A percentile compares a stretch with the other conserved stretches of the same genome.
phyloP scores from a whole-genome alignment of 1,139 yeast species.

The Kodamaea arcana region DNA sequence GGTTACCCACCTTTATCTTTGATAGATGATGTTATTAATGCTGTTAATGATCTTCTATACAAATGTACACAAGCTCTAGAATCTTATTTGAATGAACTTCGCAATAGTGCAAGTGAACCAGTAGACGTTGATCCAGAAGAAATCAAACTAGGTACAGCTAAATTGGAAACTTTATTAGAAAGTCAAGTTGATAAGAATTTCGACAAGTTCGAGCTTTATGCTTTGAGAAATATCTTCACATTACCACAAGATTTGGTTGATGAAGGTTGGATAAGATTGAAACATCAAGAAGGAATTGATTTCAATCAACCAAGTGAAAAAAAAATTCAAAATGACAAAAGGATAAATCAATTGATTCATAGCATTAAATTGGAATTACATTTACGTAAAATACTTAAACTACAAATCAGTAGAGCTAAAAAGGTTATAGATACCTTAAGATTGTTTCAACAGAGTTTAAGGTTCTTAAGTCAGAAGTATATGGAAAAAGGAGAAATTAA shows the following conservation, averaged over 20 bases:
- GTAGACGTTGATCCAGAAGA: conserved; percentile 33
- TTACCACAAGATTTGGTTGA: conserved; percentile 67
- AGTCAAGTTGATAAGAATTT: conserved; percentile 78
- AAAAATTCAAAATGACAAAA: conserved; percentile 26
- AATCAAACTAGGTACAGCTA: conserved; percentile 72
- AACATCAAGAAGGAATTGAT: conserved; percentile 61
- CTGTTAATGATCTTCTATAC: conserved; percentile 80
- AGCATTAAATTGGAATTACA: conserved; percentile 45
- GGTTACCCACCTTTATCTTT: conserved; percentile 85
- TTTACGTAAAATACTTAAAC: conserved; percentile 38
- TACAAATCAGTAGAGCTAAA: conserved; percentile 37
- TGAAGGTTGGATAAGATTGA: conserved; percentile 62
- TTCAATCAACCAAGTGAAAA: conserved; percentile 17
- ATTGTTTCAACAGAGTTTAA: conserved; percentile 28
- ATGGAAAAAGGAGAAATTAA: conserved; percentile 9
- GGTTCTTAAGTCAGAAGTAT: conserved; percentile 26
- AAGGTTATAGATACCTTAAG: conserved; percentile 30
- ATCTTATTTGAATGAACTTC: conserved; percentile 46
- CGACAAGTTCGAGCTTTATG: conserved; percentile 82
- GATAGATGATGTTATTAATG: conserved; percentile 85
- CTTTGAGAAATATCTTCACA: conserved; percentile 69
- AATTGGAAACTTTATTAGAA: conserved; percentile 74
- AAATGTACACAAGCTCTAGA: conserved; percentile 82
- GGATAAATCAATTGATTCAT: conserved; percentile 33
- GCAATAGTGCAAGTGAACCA: conserved; percentile 6